Evolutionary conservation across 2,329 filamentous ascomycete genomes (phyloP), one percentile per base, ranked within the genome.

Genomic region (Ceratocystis colombiana): DNA sequence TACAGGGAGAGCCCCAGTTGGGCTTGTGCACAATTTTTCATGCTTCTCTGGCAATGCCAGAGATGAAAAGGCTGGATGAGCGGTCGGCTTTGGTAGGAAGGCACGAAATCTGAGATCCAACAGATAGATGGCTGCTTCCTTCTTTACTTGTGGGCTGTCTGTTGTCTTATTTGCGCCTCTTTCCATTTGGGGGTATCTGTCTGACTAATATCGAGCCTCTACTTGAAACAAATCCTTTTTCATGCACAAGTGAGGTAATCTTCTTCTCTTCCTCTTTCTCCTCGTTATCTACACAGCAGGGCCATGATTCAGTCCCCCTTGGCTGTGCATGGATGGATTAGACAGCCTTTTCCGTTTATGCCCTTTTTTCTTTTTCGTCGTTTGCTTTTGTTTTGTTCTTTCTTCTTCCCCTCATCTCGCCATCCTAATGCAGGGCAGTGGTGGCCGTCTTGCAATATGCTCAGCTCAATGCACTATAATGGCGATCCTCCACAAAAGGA

Each of bases 391-490:
- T 20, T 20, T 22, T 20, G n/a, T 22, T 20, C 22, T 50, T 50
- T 50, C 22, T 17, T 20, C 30, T 33, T 33, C 30, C 17, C 48
- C 22, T 50, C 10, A 8, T n/a, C 7, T n/a, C 48, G 48, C 55
- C 12, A 30, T 10, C 15, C 15, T 41, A n/a, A 57, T 15, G 10
- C 30, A 57, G 53, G 53, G 50, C 15, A 28, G 10, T 22, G 15
- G 10, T 28, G 53, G 10, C 22, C 28, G 53, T 57, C 53, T 57
- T 28, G 30, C 12, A 33, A 22, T 57, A 57, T n/a, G 12, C 53
- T 57, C 53, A 57, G 53, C 53, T 57, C 53, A 57, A 57, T 57
- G 53, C 53, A 57, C 8, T 57, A 28, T 25, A 57, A 33, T 57
- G 53, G 28, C 25, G 53, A 57, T 57, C 53, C 53, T 57, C 22